A percentile compares a stretch with the other conserved stretches of the same genome.
Evolutionary conservation across 2,329 filamentous ascomycete species (phyloP).

Genomic region (Ascocoryne sarcoides): DNA sequence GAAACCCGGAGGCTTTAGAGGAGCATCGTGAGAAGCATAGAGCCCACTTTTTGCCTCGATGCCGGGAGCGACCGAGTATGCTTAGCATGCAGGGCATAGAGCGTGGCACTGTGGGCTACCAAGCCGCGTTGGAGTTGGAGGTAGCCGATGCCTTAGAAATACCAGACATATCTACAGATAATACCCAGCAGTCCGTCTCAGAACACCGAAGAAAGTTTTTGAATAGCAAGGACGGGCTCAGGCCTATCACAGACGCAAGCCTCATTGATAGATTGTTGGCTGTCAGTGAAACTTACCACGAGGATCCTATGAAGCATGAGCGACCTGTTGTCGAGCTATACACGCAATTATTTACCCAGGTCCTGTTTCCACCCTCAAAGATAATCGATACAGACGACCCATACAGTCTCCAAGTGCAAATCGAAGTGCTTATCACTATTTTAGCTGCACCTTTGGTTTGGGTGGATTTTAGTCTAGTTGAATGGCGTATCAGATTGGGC

Average conservation of each 20-base stretch:
- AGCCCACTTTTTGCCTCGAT: constrained; percentile 24
- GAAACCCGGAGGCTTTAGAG: constrained; percentile 29
- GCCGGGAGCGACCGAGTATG: constrained; percentile 50
- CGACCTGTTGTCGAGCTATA: constrained; percentile 48
- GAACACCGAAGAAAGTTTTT: constrained; percentile 21
- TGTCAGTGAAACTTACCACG: constrained; percentile 46
- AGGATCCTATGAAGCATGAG: constrained; percentile 41
- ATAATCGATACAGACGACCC: constrained; percentile 50
- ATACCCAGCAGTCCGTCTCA: constrained; percentile 11
- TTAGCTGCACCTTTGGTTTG: constrained; percentile 58
- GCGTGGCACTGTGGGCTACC: constrained; percentile 61
- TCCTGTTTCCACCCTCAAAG: constrained; percentile 48
- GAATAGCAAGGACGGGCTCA: constrained; percentile 33
- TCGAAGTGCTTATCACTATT: constrained; percentile 57
- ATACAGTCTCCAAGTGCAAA: constrained; percentile 59
- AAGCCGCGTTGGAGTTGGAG: constrained; percentile 56
- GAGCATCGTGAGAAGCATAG: constrained; percentile 15
- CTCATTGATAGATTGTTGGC: constrained; percentile 47
- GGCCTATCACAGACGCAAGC: constrained; percentile 46
- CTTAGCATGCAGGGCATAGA: constrained; percentile 63
- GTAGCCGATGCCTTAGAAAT: constrained; percentile 49
- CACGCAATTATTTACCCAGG: constrained; percentile 51
- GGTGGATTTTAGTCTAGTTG: constrained; percentile 66
- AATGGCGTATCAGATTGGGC: constrained; percentile 66
- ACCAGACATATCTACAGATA: constrained; percentile 11